These are phyloP conservation scores for Oryza meridionalis DNA, from an alignment of 176 grass and related monocot species.

Conservation along the genomic window DNA sequence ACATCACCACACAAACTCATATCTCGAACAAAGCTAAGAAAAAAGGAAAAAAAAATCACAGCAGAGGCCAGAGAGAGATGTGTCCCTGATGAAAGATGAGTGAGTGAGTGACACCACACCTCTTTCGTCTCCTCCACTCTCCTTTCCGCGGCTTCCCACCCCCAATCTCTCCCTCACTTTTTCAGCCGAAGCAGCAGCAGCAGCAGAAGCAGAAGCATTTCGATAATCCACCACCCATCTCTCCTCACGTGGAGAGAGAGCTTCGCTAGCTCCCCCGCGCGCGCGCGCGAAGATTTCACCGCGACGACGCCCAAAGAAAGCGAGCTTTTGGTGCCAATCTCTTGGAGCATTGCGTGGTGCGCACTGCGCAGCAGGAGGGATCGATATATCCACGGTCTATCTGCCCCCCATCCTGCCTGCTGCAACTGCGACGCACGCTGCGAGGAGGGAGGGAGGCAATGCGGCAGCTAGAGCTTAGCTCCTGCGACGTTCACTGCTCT, in stretches of 20 bases:
- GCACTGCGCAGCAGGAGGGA: not conserved
- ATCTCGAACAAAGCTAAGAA: constrained; percentile 27
- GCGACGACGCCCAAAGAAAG: constrained; percentile 37
- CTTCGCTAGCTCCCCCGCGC: not conserved
- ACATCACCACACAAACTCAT: constrained; percentile 19
- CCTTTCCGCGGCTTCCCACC: not conserved
- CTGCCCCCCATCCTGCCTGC: too few relatives aligned
- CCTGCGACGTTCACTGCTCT: constrained; percentile 24
- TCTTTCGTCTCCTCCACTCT: constrained; percentile 17
- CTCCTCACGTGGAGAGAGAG: constrained; percentile 17
- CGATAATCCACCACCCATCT: not conserved
- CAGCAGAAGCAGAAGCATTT: not conserved
- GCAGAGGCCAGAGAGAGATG: not conserved
- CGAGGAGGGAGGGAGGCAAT: not conserved
- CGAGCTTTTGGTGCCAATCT: constrained; percentile 42
- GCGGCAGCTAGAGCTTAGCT: not conserved
- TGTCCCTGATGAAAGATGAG: not conserved
- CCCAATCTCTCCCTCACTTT: constrained; percentile 9
- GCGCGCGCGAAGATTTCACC: constrained; percentile 2
- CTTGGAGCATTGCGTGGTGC: constrained; percentile 36
- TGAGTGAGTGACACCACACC: constrained; percentile 2
- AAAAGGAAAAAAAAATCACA: constrained; percentile 3
- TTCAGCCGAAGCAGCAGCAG: constrained; percentile 35
- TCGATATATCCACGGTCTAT: not conserved
- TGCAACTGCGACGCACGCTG: too few relatives aligned